Percentiles rank a stretch among this genome's conserved stretches.
Evolutionary conservation across 1,139 yeast species (phyloP).

Genomic region (Dujonia santamariae): DNA sequence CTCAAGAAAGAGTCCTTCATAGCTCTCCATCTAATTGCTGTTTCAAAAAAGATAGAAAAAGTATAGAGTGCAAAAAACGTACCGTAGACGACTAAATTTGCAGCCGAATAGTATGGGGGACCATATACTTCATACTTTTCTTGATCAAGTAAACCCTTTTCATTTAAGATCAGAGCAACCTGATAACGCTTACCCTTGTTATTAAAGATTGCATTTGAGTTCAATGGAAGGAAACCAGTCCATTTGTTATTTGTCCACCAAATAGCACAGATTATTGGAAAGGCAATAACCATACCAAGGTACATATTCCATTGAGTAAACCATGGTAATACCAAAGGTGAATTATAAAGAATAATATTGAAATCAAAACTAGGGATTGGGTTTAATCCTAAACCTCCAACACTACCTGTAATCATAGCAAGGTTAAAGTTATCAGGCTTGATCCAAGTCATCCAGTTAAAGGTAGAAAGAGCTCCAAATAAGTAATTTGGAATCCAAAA

Average conservation of each 20-base stretch:
- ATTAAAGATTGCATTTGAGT: conserved; percentile 38
- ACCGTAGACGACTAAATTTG: conserved; percentile 41
- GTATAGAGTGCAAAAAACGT: conserved; percentile 52
- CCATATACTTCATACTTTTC: conserved; percentile 32
- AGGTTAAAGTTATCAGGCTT: conserved; percentile 48
- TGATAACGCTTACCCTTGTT: conserved; percentile 38
- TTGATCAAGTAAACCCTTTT: conserved; percentile 26
- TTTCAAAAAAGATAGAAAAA: conserved; percentile 39
- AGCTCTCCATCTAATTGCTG: conserved; percentile 24
- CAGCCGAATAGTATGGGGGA: conserved; percentile 29
- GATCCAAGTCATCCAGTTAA: conserved; percentile 63
- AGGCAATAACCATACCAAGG: conserved; percentile 36
- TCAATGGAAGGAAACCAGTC: conserved; percentile 48
- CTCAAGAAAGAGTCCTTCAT: conserved; percentile 22
- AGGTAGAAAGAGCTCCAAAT: conserved; percentile 43
- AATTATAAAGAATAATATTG: conserved; percentile 19
- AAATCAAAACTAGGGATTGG: conserved; percentile 49
- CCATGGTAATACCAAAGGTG: conserved; percentile 36
- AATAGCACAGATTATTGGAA: conserved; percentile 34
- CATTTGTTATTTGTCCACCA: conserved; percentile 45
- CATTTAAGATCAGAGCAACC: conserved; percentile 33
- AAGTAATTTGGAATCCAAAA: conserved; percentile 55
- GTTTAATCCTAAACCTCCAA: conserved; percentile 47
- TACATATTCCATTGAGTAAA: conserved; percentile 38
- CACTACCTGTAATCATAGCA: conserved; percentile 50